Percentiles rank a stretch among this genome's conserved stretches.
These are phyloP conservation scores for Suaeda aralocaspica DNA, from an alignment of 148 eudicot species.

Conservation along the genomic window DNA sequence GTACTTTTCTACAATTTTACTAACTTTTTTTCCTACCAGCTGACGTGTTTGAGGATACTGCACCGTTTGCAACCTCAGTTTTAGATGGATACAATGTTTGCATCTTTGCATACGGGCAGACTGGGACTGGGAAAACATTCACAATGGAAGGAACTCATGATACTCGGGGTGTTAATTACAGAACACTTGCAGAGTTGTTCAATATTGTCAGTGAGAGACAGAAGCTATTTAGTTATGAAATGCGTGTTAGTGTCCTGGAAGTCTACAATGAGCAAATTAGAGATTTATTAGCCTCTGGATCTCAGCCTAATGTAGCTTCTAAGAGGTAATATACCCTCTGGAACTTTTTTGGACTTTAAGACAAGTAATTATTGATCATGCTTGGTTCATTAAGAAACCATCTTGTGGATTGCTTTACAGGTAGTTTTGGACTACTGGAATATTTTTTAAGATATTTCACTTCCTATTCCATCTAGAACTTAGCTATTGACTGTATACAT, in stretches of 20 bases:
- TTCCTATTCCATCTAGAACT: not conserved
- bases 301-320: constrained; percentile 55
- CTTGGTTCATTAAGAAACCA: not conserved
- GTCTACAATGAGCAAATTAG: constrained; percentile 97
- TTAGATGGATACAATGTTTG: constrained; percentile 95
- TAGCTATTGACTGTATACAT: not conserved
- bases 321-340: constrained; percentile 47
- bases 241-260: constrained; percentile 81
- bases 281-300: constrained; percentile 60
- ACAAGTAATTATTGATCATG: not conserved
- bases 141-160: constrained; percentile 94
- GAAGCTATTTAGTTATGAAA: constrained; percentile 57
- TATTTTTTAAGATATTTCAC: not conserved
- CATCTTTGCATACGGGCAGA: constrained; percentile 97
- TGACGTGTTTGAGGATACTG: constrained; percentile 84
- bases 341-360: not conserved
- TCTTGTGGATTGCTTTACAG: not conserved
- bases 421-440: not conserved
- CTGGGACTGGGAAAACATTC: constrained; percentile 93
- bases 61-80: constrained; percentile 85
- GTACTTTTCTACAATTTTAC: not conserved
- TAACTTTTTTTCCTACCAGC: constrained; percentile 29
- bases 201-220: constrained; percentile 57
- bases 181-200: constrained; percentile 82
- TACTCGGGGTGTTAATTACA: constrained; percentile 84